Base-by-base conservation (phyloP, 1,284 basidiomycete species). In the Xerocomus cyaneibrunnescens region DNA sequence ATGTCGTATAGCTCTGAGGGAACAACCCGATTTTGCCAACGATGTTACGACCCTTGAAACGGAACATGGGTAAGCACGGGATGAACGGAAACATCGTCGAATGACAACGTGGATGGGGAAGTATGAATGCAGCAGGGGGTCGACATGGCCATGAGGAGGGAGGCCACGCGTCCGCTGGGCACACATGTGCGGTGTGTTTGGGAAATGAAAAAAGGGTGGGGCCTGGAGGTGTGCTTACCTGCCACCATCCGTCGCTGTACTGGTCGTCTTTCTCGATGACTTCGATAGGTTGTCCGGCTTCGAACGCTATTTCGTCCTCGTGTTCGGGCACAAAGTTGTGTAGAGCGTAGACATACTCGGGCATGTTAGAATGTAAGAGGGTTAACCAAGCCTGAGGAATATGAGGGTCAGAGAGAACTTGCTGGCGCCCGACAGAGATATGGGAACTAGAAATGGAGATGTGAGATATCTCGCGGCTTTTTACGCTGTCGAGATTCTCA, bases 181-280 rank as follows among this genome's bases (percentile, higher is more conserved):
- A 40, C 32, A 37, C 45, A 41, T 43, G 44, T 39, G 39, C 14
- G 35, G 43, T 16, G 48, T 49, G 42, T 55, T 40, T 31, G 31
- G 46, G 41, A 51, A 50, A 55, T 64, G 62, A 62, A 51, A 40
- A 36, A 13, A 43, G 22, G n/a, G n/a, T n/a, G 0, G n/a, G 32
- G 21, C 23, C 14, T 38, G 35, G 46, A 50, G 51, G 57, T 35
- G 40, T 55, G 76, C 89, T 72, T 64, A 94, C 94, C 83, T 93
- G 88, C 93, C 92, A 98, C 96, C 96, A 99, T n/a, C 96, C 96
- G 71, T 99, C 96, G 37, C 85, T 84, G 68, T 94, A 99, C 52
- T 85, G 75, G 58, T 99, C 96, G 69, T 99, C 96, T 73, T 84
- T 91, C 76, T 99, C 95, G 37, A 98, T 59, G 38, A 99, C 85